Conservation (phyloP, 2,329 filamentous ascomycete species). For the Phialemoniopsis sp. region DNA sequence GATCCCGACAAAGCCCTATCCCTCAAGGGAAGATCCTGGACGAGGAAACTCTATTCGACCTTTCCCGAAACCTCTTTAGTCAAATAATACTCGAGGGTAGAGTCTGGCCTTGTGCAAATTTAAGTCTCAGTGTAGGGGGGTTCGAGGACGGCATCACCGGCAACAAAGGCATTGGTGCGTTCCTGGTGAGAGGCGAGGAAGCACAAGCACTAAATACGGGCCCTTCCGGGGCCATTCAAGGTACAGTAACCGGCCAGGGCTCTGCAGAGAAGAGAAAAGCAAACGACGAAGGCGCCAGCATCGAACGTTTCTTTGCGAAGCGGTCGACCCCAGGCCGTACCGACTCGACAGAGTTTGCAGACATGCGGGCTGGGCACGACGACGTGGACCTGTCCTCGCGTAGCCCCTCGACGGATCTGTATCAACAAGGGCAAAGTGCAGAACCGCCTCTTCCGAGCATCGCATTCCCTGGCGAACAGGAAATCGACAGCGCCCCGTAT, state of each 20-base stretch:
- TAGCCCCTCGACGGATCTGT: too few species aligned
- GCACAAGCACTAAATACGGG: constrained; percentile 41
- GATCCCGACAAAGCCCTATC: constrained; percentile 73
- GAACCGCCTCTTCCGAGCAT: too few species aligned
- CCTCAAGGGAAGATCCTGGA: constrained; percentile 69
- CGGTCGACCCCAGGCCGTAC: background rate
- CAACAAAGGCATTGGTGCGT: constrained; percentile 82
- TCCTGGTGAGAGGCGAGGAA: constrained; percentile 74
- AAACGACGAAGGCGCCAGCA: constrained; percentile 39
- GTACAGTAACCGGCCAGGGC: constrained; percentile 4
- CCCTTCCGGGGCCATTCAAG: constrained; percentile 13
- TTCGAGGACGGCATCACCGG: constrained; percentile 84
- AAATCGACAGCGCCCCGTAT: too few species aligned
- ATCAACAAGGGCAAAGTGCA: too few species aligned
- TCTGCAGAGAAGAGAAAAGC: constrained; percentile 38
- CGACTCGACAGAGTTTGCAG: too few species aligned
- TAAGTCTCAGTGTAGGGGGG: constrained; percentile 83
- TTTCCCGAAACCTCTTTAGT: constrained; percentile 71
- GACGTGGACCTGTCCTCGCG: too few species aligned
- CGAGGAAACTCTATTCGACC: constrained; percentile 66
- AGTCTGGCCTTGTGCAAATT: constrained; percentile 87
- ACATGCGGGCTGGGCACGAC: too few species aligned
- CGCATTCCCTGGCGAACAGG: too few species aligned
- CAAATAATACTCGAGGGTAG: constrained; percentile 75
- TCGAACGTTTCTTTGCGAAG: constrained; percentile 54